phyloP scores from a whole-genome alignment of 352 stramenopile species.

The Thraustochytrium aureum region DNA sequence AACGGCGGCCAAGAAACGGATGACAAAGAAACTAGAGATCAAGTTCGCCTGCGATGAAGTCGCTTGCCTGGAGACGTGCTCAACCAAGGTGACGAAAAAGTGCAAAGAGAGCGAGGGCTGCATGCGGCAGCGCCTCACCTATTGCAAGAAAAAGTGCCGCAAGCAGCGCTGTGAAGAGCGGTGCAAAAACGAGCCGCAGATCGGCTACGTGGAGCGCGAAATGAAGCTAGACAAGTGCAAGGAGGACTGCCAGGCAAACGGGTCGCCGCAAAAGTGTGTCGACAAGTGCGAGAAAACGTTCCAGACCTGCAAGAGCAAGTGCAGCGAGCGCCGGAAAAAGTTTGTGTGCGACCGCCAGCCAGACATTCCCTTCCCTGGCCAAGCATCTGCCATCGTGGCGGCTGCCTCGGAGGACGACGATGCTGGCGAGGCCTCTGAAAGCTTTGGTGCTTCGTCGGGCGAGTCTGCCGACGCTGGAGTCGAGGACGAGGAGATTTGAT shows the following conservation, averaged over 20 bases:
- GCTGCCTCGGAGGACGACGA: conserved; percentile 14
- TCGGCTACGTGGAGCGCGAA: conserved; percentile 51
- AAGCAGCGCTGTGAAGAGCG: conserved; percentile 46
- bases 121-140: conserved; percentile 6
- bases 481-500: conserved; percentile 21
- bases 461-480: not conserved
- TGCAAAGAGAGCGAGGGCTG: conserved; percentile 37
- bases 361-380: conserved; percentile 25
- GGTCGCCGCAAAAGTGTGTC: conserved; percentile 30
- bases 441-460: not conserved
- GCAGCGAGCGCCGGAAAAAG: conserved; percentile 34
- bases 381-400: not conserved
- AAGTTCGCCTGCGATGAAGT: conserved; percentile 50
- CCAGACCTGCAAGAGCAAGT: conserved; percentile 48
- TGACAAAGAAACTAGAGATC: conserved; percentile 51
- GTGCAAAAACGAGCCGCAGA: conserved; percentile 47
- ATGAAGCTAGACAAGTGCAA: conserved; percentile 57
- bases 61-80: conserved; percentile 51
- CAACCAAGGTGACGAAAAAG: conserved; percentile 51
- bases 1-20: conserved; percentile 25
- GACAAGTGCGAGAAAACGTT: conserved; percentile 54
- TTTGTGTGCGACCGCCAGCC: conserved; percentile 38
- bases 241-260: conserved; percentile 43
- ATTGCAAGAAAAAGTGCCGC: conserved; percentile 53
- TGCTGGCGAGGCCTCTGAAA: not conserved